Evolutionary conservation across 441 rosid genomes (phyloP).

Genomic region (Adansonia rubrostipa): DNA sequence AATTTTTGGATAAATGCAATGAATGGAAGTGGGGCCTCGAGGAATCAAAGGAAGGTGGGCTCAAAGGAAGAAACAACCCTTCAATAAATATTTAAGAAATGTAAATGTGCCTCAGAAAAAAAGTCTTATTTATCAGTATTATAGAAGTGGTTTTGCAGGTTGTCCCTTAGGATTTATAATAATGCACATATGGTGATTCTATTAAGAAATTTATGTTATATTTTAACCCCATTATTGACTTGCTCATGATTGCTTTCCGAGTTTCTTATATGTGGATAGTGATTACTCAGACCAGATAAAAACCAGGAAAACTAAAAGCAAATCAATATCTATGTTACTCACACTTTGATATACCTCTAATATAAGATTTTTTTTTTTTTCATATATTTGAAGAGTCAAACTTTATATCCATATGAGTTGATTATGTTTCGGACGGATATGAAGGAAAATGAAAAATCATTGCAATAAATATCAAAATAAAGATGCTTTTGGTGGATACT

Average conservation of each 20-base stretch:
- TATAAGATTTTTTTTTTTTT: no score
- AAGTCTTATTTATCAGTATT: not conserved
- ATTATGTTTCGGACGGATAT: no score
- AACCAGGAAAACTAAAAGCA: conserved; percentile 12
- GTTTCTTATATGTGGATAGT: not conserved
- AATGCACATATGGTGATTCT: conserved; percentile 25
- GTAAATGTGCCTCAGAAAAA: conserved; percentile 18
- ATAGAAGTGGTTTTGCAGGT: conserved; percentile 24
- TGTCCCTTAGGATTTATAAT: conserved; percentile 11
- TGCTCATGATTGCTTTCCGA: conserved; percentile 36
- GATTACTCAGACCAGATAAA: conserved; percentile 21
- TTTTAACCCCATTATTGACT: conserved; percentile 39
- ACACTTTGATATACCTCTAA: no score
- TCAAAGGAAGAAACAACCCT: conserved; percentile 41
- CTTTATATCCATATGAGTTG: not conserved
- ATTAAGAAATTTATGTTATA: conserved; percentile 17
- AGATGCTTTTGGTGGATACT: conserved; percentile 22
- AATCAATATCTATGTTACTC: not conserved
- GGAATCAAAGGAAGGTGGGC: conserved; percentile 36
- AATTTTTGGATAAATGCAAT: conserved; percentile 25
- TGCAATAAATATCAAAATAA: conserved; percentile 7
- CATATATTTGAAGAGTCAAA: no score
- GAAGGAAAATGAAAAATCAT: not conserved
- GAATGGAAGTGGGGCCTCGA: conserved; percentile 25
- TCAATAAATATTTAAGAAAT: conserved; percentile 26